Percentiles rank a stretch among this genome's conserved stretches.
phyloP scores from a whole-genome alignment of 257 asterid species.

The Petunia axillaris region DNA sequence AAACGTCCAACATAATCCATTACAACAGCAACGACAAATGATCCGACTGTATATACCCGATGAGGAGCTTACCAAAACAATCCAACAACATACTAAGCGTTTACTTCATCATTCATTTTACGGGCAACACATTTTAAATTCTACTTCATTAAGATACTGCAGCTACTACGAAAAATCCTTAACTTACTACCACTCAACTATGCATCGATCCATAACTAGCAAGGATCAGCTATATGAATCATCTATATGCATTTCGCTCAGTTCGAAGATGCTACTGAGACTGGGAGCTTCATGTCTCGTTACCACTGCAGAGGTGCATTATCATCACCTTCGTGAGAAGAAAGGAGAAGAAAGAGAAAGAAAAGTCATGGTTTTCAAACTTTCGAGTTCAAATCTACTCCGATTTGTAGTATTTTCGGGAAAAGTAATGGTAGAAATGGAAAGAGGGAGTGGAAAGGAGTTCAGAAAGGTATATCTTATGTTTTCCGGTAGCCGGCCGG shows the following conservation, averaged over 20 bases:
- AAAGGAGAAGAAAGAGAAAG: too few species aligned
- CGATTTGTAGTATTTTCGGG: too few species aligned
- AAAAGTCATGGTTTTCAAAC: too few species aligned
- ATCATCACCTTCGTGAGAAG: too few species aligned
- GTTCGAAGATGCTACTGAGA: background rate
- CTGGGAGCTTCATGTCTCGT: too few species aligned
- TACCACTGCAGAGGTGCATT: too few species aligned
- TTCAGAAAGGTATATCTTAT: too few species aligned
- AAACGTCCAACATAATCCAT: conserved; percentile 17
- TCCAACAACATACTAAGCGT: conserved; percentile 1
- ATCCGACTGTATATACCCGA: background rate
- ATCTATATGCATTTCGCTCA: background rate
- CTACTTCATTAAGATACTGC: conserved; percentile 21
- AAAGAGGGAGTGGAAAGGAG: too few species aligned
- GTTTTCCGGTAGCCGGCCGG: too few species aligned
- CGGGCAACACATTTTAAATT: background rate
- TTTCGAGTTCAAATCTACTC: too few species aligned
- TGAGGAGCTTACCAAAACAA: background rate
- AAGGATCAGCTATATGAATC: background rate
- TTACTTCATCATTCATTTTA: conserved; percentile 1
- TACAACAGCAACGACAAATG: conserved; percentile 4
- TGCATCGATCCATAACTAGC: background rate
- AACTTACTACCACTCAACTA: background rate
- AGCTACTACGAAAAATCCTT: background rate
- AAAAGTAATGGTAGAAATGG: too few species aligned